A percentile compares a stretch with the other conserved stretches of the same genome.
These are phyloP conservation scores for Firmiana major DNA, from an alignment of 345 rosid species.

Conservation along the genomic window DNA sequence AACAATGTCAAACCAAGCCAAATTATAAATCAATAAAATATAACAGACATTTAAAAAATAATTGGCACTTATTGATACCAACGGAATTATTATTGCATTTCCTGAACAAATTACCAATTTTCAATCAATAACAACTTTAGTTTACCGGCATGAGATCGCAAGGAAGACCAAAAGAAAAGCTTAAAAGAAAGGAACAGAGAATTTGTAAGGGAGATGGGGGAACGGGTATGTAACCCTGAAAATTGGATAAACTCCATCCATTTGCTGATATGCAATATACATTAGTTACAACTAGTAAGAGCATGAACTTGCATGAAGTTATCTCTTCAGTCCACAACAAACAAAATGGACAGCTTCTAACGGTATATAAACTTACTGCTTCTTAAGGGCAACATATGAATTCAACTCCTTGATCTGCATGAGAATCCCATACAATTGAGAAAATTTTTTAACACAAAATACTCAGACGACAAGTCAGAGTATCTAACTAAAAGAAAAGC, in stretches of 20 bases:
- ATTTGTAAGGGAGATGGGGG: not conserved
- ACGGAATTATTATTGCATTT: not conserved
- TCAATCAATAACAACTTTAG: not conserved
- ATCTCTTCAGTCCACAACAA: not conserved
- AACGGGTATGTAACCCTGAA: not conserved
- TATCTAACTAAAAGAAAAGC: not conserved
- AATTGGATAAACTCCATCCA: not conserved
- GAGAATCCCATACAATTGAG: conserved; percentile 21
- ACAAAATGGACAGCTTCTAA: not conserved
- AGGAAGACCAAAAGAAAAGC: not conserved
- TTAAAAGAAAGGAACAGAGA: not conserved
- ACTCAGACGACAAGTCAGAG: not conserved
- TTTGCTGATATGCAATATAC: not conserved
- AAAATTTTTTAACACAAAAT: conserved; percentile 11
- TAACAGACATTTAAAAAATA: not conserved
- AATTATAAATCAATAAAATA: not conserved
- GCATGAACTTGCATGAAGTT: not conserved
- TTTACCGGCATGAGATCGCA: not conserved
- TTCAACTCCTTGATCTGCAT: conserved; percentile 78
- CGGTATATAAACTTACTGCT: conserved; percentile 47
- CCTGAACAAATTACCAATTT: not conserved
- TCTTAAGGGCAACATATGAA: conserved; percentile 76
- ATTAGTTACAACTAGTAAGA: not conserved
- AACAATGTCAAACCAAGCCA: conserved; percentile 20
- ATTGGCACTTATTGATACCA: not conserved